A percentile compares a stretch with the other conserved stretches of the same genome.
Conservation (phyloP, 352 stramenopile genomes). For the Globisporangium alternatum region DNA sequence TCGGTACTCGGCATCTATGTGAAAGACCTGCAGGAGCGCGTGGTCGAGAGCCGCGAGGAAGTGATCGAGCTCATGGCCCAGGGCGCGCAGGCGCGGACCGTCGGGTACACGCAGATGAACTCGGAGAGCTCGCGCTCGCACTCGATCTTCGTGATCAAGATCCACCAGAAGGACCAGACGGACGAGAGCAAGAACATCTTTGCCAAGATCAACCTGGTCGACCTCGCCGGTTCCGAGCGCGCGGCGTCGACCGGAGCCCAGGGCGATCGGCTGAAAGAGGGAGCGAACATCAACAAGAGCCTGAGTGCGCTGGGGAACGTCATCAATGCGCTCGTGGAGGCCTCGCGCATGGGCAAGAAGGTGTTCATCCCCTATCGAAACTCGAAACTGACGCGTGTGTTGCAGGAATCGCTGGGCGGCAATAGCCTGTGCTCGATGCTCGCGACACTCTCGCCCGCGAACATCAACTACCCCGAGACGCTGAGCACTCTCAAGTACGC, state of each 20-base stretch:
- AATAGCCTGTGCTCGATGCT: conserved; percentile 96
- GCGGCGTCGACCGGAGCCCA: conserved; percentile 90
- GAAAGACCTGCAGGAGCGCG: conserved; percentile 87
- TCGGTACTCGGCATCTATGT: conserved; percentile 94
- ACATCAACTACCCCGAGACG: conserved; percentile 95
- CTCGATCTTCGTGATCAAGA: conserved; percentile 95
- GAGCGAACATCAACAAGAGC: conserved; percentile 93
- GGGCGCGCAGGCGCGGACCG: conserved; percentile 59
- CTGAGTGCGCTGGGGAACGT: conserved; percentile 92
- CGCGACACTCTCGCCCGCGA: conserved; percentile 91
- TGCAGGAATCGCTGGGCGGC: conserved; percentile 91
- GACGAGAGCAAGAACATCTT: conserved; percentile 87
- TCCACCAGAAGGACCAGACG: conserved; percentile 88
- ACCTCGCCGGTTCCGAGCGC: conserved; percentile 91
- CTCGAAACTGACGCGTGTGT: conserved; percentile 92
- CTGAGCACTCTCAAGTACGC: conserved; percentile 96
- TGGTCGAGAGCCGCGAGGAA: conserved; percentile 86
- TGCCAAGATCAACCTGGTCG: conserved; percentile 94
- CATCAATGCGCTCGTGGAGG: conserved; percentile 91
- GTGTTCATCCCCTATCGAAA: conserved; percentile 93
- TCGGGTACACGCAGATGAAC: conserved; percentile 94
- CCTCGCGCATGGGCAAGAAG: conserved; percentile 77
- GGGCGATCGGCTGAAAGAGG: conserved; percentile 90
- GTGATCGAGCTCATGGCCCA: conserved; percentile 80
- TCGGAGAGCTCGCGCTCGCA: conserved; percentile 91